Conservation (phyloP, 2,329 filamentous ascomycete species). For the Tolypocladium endophyticum region DNA sequence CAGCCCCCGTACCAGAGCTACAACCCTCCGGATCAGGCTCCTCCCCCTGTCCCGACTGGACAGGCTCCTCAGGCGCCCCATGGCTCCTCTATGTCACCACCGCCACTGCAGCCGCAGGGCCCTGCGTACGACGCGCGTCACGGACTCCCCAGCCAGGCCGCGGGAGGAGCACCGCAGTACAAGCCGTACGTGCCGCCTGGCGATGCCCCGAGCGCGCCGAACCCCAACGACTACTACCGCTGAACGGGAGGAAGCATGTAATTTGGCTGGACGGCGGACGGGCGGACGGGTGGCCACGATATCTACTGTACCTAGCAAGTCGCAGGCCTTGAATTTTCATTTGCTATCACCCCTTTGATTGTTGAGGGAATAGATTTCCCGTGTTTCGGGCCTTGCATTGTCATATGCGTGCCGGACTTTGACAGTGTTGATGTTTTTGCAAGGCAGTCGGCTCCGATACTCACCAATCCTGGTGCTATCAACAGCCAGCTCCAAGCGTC, state of each 20-base stretch:
- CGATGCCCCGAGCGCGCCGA: slow-evolving; percentile 36
- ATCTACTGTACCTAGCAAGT: background rate
- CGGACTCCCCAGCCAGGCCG: slow-evolving; percentile 35
- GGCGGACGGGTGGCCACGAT: background rate
- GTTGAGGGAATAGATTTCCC: background rate
- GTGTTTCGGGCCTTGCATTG: background rate
- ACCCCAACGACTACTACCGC: slow-evolving; percentile 46
- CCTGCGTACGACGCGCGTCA: slow-evolving; percentile 38
- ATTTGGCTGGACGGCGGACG: background rate
- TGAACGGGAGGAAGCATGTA: slow-evolving; percentile 12
- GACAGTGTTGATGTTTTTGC: background rate
- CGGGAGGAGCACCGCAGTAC: slow-evolving; percentile 36
- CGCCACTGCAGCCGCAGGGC: slow-evolving; percentile 34
- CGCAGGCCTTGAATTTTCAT: background rate
- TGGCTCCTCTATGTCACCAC: slow-evolving; percentile 22
- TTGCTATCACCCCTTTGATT: background rate
- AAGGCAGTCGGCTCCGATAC: background rate
- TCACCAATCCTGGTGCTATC: background rate
- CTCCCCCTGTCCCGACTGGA: slow-evolving; percentile 30
- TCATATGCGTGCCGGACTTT: background rate
- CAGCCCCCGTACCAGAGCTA: slow-evolving; percentile 32
- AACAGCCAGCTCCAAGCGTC: background rate
- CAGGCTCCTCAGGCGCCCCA: slow-evolving; percentile 19
- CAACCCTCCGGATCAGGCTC: slow-evolving; percentile 22
- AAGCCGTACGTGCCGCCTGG: slow-evolving; percentile 48